Base-by-base conservation (phyloP, 2,329 filamentous ascomycete genomes). In the Fusarium sp. region DNA sequence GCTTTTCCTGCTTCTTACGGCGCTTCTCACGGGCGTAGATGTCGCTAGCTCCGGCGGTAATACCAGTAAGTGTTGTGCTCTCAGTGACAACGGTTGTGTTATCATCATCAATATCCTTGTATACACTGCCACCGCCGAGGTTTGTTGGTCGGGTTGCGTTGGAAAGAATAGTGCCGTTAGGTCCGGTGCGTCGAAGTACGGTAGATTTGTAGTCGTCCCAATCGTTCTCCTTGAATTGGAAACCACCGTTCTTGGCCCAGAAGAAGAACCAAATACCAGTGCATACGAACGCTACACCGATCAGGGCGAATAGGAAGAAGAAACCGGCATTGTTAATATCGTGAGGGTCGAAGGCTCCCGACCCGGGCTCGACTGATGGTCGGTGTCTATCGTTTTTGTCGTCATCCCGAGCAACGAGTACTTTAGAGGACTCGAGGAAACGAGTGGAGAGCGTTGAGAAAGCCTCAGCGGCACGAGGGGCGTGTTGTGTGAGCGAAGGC, bases 191-290 rank as follows among this genome's bases (percentile, higher is more conserved):
- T 44, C 96, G 88, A 47, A 99, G 82, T 3, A 99, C 96, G 0
- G 95, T 98, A 2, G 92, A 91, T 80, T 98, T 98, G 88, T 99
- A 99, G 77, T 99, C 96, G 8, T 98, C 95, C 95, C 96, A 99
- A 81, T 99, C 96, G 37, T 89, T 86, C 69, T 97, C 84, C 48
- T 87, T 87, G 86, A 94, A 98, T 69, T 92, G 84, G 83, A 98
- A 98, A 16, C 96, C 96, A 67, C 96, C 96, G 75, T 98, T 97
- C 82, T 92, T 95, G 61, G 95, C 95, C 92, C 93, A 97, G 86
- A 97, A 97, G 87, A 99, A 98, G 87, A 99, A 98, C 94, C 96
- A 99, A 77, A 98, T 94, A 25, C 86, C 88, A 0, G 85, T 87
- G 6, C 92, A 63, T 25, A 96, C 92, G 77, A 98, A 92, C 32